Evolutionary conservation across 78 protist species (phyloP).

Genomic region (Polysphondylium violaceum): DNA sequence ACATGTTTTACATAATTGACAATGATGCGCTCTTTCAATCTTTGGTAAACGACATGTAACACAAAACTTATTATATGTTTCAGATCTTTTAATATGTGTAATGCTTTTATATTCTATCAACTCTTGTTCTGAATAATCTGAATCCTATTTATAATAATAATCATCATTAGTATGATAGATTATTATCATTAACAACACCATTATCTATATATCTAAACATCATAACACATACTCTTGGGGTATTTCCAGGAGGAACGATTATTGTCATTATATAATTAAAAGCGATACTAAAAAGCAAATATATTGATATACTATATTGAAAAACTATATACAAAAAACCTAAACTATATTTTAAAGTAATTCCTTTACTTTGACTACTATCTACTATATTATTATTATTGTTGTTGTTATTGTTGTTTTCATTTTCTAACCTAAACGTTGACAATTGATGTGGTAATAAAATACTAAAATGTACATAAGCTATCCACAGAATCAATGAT

Average conservation of each 20-base stretch:
- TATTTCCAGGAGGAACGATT: conserved; percentile 58
- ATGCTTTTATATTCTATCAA: conserved; percentile 4
- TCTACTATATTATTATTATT: background rate
- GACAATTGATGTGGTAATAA: conserved; percentile 17
- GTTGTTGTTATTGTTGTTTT: background rate
- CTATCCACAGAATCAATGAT: conserved; percentile 9
- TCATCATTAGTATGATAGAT: background rate
- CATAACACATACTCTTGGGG: conserved; percentile 10
- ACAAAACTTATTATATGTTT: conserved; percentile 36
- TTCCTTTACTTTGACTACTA: background rate
- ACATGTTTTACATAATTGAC: conserved; percentile 83
- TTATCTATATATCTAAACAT: background rate
- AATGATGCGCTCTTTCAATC: conserved; percentile 89
- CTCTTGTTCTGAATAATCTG: conserved; percentile 36
- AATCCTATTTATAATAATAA: background rate
- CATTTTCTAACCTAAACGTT: background rate
- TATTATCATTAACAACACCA: background rate
- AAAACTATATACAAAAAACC: conserved; percentile 2
- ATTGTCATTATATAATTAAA: conserved; percentile 64
- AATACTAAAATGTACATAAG: conserved; percentile 45
- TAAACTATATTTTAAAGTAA: background rate
- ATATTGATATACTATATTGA: conserved; percentile 35
- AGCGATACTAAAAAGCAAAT: conserved; percentile 30
- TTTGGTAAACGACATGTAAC: conserved; percentile 71
- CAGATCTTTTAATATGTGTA: conserved; percentile 39